Percentiles rank a stretch among this genome's conserved stretches.
phyloP scores from a whole-genome alignment of 2,329 filamentous ascomycete genomes.

The Nothophaeocryptopus gaeumannii region DNA sequence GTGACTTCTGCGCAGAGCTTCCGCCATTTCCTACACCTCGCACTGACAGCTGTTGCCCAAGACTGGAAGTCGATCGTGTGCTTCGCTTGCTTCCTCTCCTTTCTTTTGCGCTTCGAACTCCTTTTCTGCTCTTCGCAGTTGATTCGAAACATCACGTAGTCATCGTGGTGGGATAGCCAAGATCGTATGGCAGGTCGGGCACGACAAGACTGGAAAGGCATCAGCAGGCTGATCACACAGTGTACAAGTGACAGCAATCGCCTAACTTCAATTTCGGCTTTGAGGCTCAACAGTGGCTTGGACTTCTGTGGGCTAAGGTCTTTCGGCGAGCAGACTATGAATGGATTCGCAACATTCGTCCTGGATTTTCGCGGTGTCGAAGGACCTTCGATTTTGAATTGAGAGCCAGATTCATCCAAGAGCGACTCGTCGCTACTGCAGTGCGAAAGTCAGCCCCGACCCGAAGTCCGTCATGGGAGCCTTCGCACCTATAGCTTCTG shows the following conservation, averaged over 20 bases:
- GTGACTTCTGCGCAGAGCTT: neutral
- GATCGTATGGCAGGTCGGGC: neutral
- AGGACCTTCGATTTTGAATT: neutral
- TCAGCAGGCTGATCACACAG: neutral
- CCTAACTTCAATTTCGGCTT: neutral
- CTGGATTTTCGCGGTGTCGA: neutral
- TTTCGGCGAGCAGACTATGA: neutral
- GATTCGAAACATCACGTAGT: neutral
- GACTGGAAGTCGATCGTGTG: neutral
- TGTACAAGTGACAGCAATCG: neutral
- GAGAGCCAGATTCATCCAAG: neutral
- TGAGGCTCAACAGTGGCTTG: neutral
- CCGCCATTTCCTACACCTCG: neutral
- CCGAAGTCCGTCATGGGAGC: neutral
- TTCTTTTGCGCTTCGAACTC: too few species aligned
- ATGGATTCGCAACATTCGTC: neutral
- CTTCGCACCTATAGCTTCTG: neutral
- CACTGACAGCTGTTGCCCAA: neutral
- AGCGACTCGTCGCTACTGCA: neutral
- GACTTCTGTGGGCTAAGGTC: neutral
- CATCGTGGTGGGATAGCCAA: neutral
- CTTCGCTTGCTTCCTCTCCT: too few species aligned
- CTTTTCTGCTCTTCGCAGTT: neutral
- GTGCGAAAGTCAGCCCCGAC: neutral
- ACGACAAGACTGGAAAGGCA: neutral